Evolutionary conservation across 2,329 filamentous ascomycete genomes (phyloP).

Genomic region (Cytospora piceae): DNA sequence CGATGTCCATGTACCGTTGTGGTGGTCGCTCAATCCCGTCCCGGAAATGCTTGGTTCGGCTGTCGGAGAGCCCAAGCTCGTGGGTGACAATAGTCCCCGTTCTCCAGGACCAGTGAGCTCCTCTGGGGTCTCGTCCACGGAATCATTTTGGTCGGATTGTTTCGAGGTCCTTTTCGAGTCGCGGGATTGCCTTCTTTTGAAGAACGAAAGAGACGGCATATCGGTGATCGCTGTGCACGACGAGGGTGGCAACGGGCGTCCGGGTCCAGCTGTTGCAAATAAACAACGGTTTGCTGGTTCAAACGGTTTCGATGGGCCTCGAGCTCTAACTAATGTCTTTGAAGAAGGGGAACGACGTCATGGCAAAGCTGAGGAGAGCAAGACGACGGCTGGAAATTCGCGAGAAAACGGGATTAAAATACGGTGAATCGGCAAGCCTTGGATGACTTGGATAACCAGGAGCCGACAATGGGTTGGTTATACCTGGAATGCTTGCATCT

Average conservation of each 20-base stretch:
- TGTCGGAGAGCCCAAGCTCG: background rate
- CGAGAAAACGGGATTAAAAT: background rate
- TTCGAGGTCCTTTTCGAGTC: conserved; percentile 10
- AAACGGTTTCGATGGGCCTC: background rate
- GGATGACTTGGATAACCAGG: background rate
- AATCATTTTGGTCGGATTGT: background rate
- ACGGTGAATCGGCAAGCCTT: background rate
- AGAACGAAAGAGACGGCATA: conserved; percentile 19
- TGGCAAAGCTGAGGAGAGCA: background rate
- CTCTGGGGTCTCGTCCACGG: background rate
- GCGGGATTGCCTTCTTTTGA: conserved; percentile 17
- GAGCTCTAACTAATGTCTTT: conserved; percentile 1
- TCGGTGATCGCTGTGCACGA: conserved; percentile 2
- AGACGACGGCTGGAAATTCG: background rate
- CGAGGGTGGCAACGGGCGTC: background rate
- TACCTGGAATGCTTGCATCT: conserved; percentile 8
- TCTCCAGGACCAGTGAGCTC: background rate
- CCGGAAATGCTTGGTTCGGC: conserved; percentile 9
- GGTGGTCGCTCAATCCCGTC: conserved; percentile 4
- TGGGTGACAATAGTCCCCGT: background rate
- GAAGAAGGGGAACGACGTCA: conserved; percentile 14
- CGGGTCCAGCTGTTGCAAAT: background rate
- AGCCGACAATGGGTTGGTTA: background rate
- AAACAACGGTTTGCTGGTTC: background rate
- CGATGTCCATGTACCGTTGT: conserved; percentile 7